These are phyloP conservation scores for Pythium chondricola DNA, from an alignment of 352 stramenopile species.

Conservation along the genomic window DNA sequence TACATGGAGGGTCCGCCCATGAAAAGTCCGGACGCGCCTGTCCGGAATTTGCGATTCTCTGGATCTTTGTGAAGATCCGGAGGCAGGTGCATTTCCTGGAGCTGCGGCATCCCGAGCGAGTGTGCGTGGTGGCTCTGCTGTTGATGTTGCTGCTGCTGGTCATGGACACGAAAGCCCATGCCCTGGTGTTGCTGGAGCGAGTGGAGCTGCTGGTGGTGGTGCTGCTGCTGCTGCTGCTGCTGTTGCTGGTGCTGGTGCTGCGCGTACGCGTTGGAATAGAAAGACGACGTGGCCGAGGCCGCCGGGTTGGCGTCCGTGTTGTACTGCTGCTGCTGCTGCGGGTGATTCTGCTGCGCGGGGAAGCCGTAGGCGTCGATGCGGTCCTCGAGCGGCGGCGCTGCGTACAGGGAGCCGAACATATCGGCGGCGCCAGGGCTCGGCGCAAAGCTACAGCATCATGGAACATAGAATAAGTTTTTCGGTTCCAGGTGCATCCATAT, in stretches of 20 bases:
- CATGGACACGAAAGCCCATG: conserved; percentile 7
- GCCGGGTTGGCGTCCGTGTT: conserved; percentile 1
- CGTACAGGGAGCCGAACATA: conserved; percentile 18
- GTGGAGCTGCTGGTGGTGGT: conserved; percentile 6
- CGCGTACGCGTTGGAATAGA: no score
- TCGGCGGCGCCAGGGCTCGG: no score
- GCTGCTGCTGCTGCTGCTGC: conserved; percentile 13
- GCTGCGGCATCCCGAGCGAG: conserved; percentile 16
- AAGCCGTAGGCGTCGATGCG: conserved; percentile 16
- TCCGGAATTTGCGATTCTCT: conserved; percentile 18
- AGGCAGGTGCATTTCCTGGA: conserved; percentile 18
- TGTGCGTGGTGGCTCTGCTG: conserved; percentile 10
- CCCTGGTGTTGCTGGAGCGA: neutral
- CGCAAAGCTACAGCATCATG: no score
- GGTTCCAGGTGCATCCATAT: no score
- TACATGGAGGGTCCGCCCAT: conserved; percentile 14
- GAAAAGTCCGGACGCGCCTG: conserved; percentile 6
- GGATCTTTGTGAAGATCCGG: conserved; percentile 10
- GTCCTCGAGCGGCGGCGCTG: conserved; percentile 14
- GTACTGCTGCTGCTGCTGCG: conserved; percentile 14
- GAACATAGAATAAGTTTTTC: no score
- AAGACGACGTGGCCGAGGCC: no score
- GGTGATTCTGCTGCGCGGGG: conserved; percentile 4
- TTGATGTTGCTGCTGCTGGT: conserved; percentile 9
- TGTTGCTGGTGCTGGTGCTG: conserved; percentile 7